Conservation (phyloP, 2,329 filamentous ascomycete species). For the Nannizziopsis barbatae region DNA sequence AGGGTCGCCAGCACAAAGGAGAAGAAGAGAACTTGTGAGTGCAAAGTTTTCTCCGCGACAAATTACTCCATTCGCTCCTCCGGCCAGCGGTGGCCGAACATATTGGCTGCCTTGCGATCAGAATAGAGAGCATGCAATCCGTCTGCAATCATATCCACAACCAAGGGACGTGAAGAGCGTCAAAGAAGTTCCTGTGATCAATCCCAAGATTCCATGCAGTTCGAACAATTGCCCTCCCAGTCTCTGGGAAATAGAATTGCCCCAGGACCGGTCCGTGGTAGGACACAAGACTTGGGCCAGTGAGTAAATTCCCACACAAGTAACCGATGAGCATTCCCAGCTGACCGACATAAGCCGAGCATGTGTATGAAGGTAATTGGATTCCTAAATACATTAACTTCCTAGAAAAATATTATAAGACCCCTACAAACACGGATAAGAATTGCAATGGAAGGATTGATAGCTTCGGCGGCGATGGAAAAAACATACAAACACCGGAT, state of each 20-base stretch:
- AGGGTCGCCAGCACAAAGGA: background rate
- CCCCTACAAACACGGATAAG: background rate
- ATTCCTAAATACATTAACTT: slow-evolving; percentile 5
- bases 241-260: too few species aligned
- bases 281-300: background rate
- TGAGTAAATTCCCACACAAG: background rate
- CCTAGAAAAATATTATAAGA: slow-evolving; percentile 2
- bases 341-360: slow-evolving; percentile 4
- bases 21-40: background rate
- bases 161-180: background rate
- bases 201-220: background rate
- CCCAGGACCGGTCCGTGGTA: too few species aligned
- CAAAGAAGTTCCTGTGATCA: background rate
- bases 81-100: background rate
- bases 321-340: background rate
- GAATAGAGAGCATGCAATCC: background rate
- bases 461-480: background rate
- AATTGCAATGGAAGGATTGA: slow-evolving; percentile 1
- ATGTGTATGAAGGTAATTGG: slow-evolving; percentile 11
- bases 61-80: background rate
- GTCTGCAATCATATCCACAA: background rate
- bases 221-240: too few species aligned
- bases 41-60: background rate
- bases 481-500: background rate
- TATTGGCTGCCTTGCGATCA: background rate